Evolutionary conservation across 768 basidiomycete genomes (phyloP), one percentile per base, ranked within the genome.

Genomic region (Mycena sanguinolenta): DNA sequence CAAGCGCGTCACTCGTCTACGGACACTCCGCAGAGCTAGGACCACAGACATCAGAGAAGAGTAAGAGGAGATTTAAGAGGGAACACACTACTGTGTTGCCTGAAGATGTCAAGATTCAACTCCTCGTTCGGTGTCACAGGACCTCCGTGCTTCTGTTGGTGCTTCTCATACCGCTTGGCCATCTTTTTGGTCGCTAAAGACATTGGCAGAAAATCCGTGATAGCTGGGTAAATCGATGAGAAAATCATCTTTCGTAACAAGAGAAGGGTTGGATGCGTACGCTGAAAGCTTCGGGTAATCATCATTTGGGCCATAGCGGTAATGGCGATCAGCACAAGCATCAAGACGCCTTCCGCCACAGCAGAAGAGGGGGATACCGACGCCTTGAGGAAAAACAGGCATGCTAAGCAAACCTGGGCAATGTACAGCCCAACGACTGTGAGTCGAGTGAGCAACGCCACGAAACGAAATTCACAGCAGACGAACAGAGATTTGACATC

Each of bases 341-440:
- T 90, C 30, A 91, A 78, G 12, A 83, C 83, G 3, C 83, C 88
- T 70, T 87, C 82, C 0, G 79, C 79, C 17, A 86, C 69, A 6
- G 86, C 84, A 0, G 80, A 63, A 19, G 67, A 71, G n/a, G 78
- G 76, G 13, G 83, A 79, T 28, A 82, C 71, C 69, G 81, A 74
- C 3, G 80, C 77, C 65, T 86, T 86, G 63, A 94, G 79, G 85
- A 94, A 92, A 82, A 93, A 91, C 13, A 93, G 82, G 21, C 88
- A 90, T 8, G 86, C 84, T 21, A 93, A 80, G 72, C 88, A 90
- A 34, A 92, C 79, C 75, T 92, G 88, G 74, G 91, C 88, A 74
- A 93, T 90, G 77, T 94, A 94, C 54, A 94, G 83, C 0, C 91
- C 92, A 32, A 90, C 88, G 74, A 92, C 81, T 90, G 75, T 21